Base-by-base conservation (phyloP, 305 asterid genomes). In the Rubia balearica region DNA sequence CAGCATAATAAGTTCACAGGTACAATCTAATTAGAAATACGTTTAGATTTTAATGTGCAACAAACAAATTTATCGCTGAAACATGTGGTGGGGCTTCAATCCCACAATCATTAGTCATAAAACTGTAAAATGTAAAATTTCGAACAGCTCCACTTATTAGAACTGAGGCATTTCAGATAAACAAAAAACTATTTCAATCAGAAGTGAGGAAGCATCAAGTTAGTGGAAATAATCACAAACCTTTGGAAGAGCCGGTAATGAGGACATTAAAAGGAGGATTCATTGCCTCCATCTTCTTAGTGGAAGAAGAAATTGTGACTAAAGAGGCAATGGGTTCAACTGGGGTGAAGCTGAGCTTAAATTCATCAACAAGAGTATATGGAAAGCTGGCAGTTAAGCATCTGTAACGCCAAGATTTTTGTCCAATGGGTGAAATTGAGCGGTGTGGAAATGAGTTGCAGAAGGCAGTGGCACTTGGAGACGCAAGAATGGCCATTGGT, bases 191-290 rank as follows among this genome's bases (percentile, higher is more conserved):
- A 49, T 49, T 49, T 8, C 5, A 43, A 8, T 43, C 48, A 43
- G 40, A 43, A 43, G 13, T 7, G 38, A 8, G 41, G n/a, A 62
- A 14, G 27, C 12, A 19, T 27, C 9, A 12, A n/a, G 11, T 12
- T 17, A 0, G 5, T 24, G 1, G 7, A 65, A 56, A 14, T 36
- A 3, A 48, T 38, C 14, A 45, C 30, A 55, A 14, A 89, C 96
- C 96, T 85, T 92, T 89, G 33, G 85, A 81, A 65, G 91, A 85
- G 70, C 96, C 96, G 6, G 96, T 88, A 70, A 90, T 87, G 84
- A 90, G 81, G 70, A 92, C 96, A 69, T 85, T 87, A 73, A 82
- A 92, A 13, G 98, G 98, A 53, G 95, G 95, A 79, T 83, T 14
- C 96, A 88, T 90, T 30, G 87, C 87, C 72, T 86, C 96, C 41